Base-by-base conservation (phyloP, 805 yeast genomes). In the Lipomyces japonicus region DNA sequence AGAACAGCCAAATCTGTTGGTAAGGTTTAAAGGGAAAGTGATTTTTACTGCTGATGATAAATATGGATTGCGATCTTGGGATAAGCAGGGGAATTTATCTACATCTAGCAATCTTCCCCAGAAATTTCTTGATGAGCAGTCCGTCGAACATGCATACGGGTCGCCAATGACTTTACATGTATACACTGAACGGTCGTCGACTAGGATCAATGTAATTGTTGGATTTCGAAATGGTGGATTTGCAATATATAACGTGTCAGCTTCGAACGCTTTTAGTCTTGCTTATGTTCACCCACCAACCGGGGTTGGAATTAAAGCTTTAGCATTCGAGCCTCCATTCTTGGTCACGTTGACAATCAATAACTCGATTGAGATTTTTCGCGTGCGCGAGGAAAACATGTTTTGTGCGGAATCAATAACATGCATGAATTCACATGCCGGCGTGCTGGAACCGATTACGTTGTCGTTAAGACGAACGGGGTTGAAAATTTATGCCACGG, bases 221-320 rank as follows among this genome's bases (percentile, higher is more conserved):
- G 57, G 54, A 12, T 53, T 53, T 30, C 23, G 21, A 7, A 24
- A 28, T 16, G 57, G 57, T 3, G 54, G 47, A 3, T 49, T 49
- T 37, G 48, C 52, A 1, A 23, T 51, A 4, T 51, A 45, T 31
- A 26, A 30, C 7, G 30, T 28, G 31, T 10, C 22, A 16, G 31
- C 24, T 10, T 14, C 28, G 6, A 35, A 25, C n/a, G 6, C 16
- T 25, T 25, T 50, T 19, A 21, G 25, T 3, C 44, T 46, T 9
- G 35, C 16, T 2, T 42, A 45, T 21, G 23, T 45, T 4, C 44
- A 46, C n/a, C 39, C 50, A 18, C 45, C 55, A 6, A 16, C 18
- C 12, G 21, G 19, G 12, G 47, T 21, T 26, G 36, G 48, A 14
- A 28, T 53, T 14, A 23, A 25, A 4, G 25, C 54, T 14, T 38